A percentile compares a stretch with the other conserved stretches of the same genome.
Conservation (phyloP, 257 asterid species). For the Catharanthus roseus region DNA sequence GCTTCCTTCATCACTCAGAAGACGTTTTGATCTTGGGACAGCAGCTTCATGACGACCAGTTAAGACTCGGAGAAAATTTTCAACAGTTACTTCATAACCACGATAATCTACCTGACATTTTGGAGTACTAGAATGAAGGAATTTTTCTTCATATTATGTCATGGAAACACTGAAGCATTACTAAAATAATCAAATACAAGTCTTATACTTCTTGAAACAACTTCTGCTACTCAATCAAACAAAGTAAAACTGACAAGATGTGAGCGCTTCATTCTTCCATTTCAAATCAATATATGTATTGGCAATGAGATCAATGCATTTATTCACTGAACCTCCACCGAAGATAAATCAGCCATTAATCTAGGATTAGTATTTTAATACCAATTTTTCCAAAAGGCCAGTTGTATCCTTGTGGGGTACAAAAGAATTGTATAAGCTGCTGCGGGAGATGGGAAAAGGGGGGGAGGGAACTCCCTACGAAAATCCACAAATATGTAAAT, state of each 20-base stretch:
- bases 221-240: not conserved
- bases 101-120: constrained; percentile 82
- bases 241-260: not conserved
- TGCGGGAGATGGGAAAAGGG: no score
- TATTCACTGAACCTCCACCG: not conserved
- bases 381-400: not conserved
- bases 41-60: constrained; percentile 94
- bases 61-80: constrained; percentile 72
- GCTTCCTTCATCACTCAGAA: constrained; percentile 97
- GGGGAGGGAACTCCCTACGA: not conserved
- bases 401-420: not conserved
- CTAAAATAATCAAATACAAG: not conserved
- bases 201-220: not conserved
- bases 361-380: not conserved
- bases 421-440: not conserved
- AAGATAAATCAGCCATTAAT: not conserved
- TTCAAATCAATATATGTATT: not conserved
- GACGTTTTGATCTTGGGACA: constrained; percentile 95
- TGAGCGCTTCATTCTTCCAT: not conserved
- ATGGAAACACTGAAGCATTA: not conserved
- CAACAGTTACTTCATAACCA: constrained; percentile 97
- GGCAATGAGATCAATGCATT: not conserved
- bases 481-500: not conserved
- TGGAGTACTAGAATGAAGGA: not conserved
- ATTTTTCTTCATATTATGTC: not conserved